These are phyloP conservation scores for Tetrapisispora taiwanensis DNA, from an alignment of 805 yeast genomes.

Conservation along the genomic window DNA sequence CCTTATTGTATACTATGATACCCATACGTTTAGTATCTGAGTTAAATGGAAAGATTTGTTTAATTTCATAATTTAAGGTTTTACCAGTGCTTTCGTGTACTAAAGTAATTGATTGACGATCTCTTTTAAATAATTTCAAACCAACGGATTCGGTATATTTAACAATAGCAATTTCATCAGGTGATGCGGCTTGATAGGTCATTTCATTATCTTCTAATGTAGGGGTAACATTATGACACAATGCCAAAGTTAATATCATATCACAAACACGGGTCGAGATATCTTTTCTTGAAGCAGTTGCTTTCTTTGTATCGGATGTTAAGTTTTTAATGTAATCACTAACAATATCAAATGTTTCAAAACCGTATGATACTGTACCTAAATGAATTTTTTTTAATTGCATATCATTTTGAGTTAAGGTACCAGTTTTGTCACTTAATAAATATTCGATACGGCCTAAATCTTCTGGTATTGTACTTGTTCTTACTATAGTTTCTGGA, in stretches of 20 bases:
- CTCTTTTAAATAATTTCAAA: slow-evolving; percentile 67
- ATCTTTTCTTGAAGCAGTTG: slow-evolving; percentile 46
- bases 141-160: slow-evolving; percentile 85
- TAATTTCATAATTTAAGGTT: slow-evolving; percentile 48
- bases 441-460: slow-evolving; percentile 90
- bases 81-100: slow-evolving; percentile 50
- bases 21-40: slow-evolving; percentile 98
- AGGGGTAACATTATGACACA: slow-evolving; percentile 98
- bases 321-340: slow-evolving; percentile 47
- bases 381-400: slow-evolving; percentile 85
- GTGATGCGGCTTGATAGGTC: slow-evolving; percentile 94
- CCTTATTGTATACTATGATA: slow-evolving; percentile 55
- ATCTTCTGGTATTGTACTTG: slow-evolving; percentile 97
- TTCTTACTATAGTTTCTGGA: slow-evolving; percentile 83
- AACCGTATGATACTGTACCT: slow-evolving; percentile 86
- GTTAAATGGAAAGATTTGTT: slow-evolving; percentile 86
- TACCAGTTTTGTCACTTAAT: slow-evolving; percentile 91
- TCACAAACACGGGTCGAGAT: slow-evolving; percentile 70
- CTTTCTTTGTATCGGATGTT: slow-evolving; percentile 8
- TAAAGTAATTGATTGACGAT: slow-evolving; percentile 63
- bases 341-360: slow-evolving; percentile 86
- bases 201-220: slow-evolving; percentile 66
- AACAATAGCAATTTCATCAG: slow-evolving; percentile 96
- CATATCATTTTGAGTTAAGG: slow-evolving; percentile 97
- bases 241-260: slow-evolving; percentile 67